Conservation (phyloP, 495 filamentous ascomycete species). For the Daldinia concentrica region DNA sequence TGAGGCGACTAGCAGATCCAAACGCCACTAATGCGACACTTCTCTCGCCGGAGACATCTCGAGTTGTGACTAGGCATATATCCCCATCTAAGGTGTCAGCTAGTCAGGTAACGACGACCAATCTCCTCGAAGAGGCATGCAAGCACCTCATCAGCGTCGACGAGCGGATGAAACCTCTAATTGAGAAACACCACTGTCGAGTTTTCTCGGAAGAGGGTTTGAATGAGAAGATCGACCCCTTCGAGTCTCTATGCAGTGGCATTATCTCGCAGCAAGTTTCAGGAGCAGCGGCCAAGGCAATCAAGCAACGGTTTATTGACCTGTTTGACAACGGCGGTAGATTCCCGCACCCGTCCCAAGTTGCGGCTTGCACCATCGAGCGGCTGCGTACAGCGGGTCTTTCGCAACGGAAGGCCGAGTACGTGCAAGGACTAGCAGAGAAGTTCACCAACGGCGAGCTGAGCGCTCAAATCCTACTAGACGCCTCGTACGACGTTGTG, state of each 20-base stretch:
- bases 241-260: constrained; percentile 78
- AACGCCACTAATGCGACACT: constrained; percentile 75
- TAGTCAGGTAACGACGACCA: constrained; percentile 71
- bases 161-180: constrained; percentile 73
- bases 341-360: constrained; percentile 83
- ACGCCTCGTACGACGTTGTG: constrained; percentile 85
- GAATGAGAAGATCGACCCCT: constrained; percentile 86
- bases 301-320: constrained; percentile 83
- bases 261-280: constrained; percentile 98
- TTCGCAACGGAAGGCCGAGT: constrained; percentile 93
- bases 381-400: constrained; percentile 84
- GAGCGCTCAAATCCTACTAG: constrained; percentile 74
- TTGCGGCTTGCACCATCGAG: constrained; percentile 66
- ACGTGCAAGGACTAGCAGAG: constrained; percentile 82
- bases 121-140: constrained; percentile 78
- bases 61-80: constrained; percentile 66
- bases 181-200: constrained; percentile 77
- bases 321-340: constrained; percentile 66
- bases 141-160: constrained; percentile 82
- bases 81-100: constrained; percentile 67
- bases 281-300: constrained; percentile 86
- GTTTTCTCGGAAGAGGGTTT: constrained; percentile 85
- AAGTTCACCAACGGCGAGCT: constrained; percentile 81
- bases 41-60: constrained; percentile 79
- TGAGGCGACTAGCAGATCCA: constrained; percentile 59